Base-by-base conservation (phyloP, 2,329 filamentous ascomycete species). In the Microsporum audouinii region DNA sequence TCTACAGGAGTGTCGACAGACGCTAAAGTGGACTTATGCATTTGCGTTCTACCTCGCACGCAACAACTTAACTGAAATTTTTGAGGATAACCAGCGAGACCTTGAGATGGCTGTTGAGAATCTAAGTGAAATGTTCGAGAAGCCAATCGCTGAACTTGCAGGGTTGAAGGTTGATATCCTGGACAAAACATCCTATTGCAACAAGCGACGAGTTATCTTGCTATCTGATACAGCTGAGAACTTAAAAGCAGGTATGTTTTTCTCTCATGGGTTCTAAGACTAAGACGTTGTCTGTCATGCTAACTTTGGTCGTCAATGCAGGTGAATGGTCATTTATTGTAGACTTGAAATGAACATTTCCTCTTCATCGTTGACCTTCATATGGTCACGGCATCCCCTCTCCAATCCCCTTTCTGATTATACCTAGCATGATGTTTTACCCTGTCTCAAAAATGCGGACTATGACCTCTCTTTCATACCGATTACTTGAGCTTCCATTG, bases 111-210 rank as follows among this genome's bases (percentile, higher is more conserved):
- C 94, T 0, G 94, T 97, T 0, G 94, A 99, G 77, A 91, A 89
- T 61, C 77, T 99, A 65, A 96, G 90, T n/a, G 91, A 96, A 75
- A 96, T 99, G 90, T 99, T 99, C 67, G 94, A 99, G 80, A 96
- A 95, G 78, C 90, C 91, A 0, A 89, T 92, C n/a, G 78, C 85
- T 45, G 91, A 96, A 68, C 79, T 99, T 17, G 84, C 89, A 2
- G 84, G 87, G 53, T 80, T 96, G 63, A 97, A 96, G 78, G 90
- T 96, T 5, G 92, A 96, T 66, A 99, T 99, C 71, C 89, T 99
- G 85, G 92, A 99, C 75, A 97, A 96, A 81, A 99, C 92, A 2
- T 84, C 91, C 0, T 99, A 99, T 73, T 99, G 95, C 78, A 96
- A 89, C 74, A 92, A 94, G 75, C 83, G 94, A 60, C 83, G 94